Evolutionary conservation across 2,329 filamentous ascomycete genomes (phyloP).

Genomic region (Pseudocercospora musae): DNA sequence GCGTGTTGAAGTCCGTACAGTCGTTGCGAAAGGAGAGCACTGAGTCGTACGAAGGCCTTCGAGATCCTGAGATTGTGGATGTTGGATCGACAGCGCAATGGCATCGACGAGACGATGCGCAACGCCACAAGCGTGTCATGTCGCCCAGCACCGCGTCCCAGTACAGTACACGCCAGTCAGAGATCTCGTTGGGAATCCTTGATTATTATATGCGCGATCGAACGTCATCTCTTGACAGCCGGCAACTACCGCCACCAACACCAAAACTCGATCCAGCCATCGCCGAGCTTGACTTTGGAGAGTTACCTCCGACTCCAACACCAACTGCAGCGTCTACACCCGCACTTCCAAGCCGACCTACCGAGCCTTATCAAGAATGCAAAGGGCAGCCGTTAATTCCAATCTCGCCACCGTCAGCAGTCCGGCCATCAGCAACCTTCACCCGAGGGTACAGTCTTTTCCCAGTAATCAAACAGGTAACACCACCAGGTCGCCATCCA

Average conservation of each 20-base stretch:
- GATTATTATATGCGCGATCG: conserved; percentile 31
- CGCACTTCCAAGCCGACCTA: neutral
- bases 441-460: conserved; percentile 30
- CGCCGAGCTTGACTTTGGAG: conserved; percentile 31
- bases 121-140: conserved; percentile 2
- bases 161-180: conserved; percentile 25
- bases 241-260: conserved; percentile 19
- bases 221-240: conserved; percentile 24
- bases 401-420: conserved; percentile 15
- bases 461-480: conserved; percentile 25
- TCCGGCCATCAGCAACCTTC: conserved; percentile 6
- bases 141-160: conserved; percentile 22
- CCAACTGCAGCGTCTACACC: conserved; percentile 5
- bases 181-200: conserved; percentile 32
- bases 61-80: conserved; percentile 29
- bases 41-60: conserved; percentile 12
- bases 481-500: conserved; percentile 17
- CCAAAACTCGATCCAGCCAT: conserved; percentile 27
- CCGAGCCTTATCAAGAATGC: neutral
- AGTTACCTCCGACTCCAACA: conserved; percentile 18
- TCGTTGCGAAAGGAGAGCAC: conserved; percentile 6
- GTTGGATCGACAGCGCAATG: conserved; percentile 17
- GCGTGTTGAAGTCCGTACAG: conserved; percentile 4
- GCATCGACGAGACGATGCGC: conserved; percentile 12
- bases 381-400: conserved; percentile 15